phyloP scores from a whole-genome alignment of 169 alveolate genomes.

The Plasmodium coatneyi region DNA sequence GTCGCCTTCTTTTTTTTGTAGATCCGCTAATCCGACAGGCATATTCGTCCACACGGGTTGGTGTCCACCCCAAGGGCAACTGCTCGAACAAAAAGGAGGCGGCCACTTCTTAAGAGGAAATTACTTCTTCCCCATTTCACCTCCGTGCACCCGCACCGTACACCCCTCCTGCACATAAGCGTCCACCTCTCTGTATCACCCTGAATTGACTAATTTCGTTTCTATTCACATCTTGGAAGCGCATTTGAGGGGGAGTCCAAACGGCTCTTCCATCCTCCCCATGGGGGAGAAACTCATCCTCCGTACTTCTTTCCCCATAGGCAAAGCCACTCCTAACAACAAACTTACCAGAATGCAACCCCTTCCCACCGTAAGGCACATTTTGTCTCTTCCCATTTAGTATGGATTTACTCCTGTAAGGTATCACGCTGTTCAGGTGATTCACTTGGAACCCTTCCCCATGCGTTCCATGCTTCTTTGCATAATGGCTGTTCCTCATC shows the following conservation, averaged over 20 bases:
- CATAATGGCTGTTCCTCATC: neutral
- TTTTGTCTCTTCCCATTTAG: neutral
- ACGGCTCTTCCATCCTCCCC: neutral
- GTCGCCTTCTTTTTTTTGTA: neutral
- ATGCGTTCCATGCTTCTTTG: neutral
- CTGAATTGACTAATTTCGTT: neutral
- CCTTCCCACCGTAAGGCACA: neutral
- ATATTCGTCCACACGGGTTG: neutral
- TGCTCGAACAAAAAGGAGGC: neutral
- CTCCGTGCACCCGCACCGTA: neutral
- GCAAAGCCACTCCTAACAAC: neutral
- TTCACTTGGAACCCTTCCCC: neutral
- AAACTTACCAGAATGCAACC: neutral
- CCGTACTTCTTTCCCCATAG: neutral
- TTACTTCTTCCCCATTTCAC: neutral
- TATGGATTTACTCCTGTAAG: neutral
- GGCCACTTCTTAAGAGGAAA: neutral
- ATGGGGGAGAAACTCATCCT: neutral
- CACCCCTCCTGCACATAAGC: neutral
- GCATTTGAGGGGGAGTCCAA: neutral
- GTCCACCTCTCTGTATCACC: neutral
- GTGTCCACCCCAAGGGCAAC: neutral
- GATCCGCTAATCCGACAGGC: neutral
- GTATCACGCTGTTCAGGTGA: slow-evolving; percentile 2
- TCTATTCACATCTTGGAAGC: neutral